phyloP scores from a whole-genome alignment of 1,284 basidiomycete genomes.

The Cryptococcus jaspeensis region DNA sequence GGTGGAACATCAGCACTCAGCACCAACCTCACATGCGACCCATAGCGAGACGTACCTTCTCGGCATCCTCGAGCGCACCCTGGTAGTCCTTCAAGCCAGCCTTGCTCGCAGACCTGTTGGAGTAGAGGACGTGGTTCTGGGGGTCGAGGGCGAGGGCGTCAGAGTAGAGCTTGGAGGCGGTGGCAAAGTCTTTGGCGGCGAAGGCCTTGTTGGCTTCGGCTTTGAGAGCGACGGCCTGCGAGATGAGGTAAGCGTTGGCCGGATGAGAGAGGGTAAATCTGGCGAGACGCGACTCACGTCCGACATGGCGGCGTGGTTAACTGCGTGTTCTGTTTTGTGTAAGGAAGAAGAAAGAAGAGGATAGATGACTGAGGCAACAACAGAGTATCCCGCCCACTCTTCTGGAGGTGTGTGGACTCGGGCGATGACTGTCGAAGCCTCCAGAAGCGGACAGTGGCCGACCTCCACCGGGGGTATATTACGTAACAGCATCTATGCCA shows the following conservation, averaged over 20 bases:
- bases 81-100: conserved; percentile 76
- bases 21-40: background rate
- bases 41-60: conserved; percentile 61
- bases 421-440: background rate
- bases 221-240: conserved; percentile 65
- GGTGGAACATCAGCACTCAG: conserved; percentile 45
- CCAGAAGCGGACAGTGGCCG: conserved; percentile 9
- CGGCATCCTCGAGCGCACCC: conserved; percentile 82
- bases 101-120: conserved; percentile 88
- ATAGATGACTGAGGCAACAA: background rate
- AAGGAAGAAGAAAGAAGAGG: background rate
- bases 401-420: background rate
- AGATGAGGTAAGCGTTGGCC: background rate
- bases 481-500: conserved; percentile 5
- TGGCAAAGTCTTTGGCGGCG: conserved; percentile 86
- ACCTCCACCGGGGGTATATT: conserved; percentile 2
- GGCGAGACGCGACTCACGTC: conserved; percentile 19
- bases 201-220: conserved; percentile 96
- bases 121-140: conserved; percentile 83
- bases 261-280: background rate
- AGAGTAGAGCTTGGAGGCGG: conserved; percentile 76
- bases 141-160: conserved; percentile 83
- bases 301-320: conserved; percentile 14
- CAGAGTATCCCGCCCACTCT: too few species aligned
- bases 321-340: background rate